A percentile compares a stretch with the other conserved stretches of the same genome.
phyloP scores from a whole-genome alignment of 441 rosid genomes.

The Aquilaria agallochum region DNA sequence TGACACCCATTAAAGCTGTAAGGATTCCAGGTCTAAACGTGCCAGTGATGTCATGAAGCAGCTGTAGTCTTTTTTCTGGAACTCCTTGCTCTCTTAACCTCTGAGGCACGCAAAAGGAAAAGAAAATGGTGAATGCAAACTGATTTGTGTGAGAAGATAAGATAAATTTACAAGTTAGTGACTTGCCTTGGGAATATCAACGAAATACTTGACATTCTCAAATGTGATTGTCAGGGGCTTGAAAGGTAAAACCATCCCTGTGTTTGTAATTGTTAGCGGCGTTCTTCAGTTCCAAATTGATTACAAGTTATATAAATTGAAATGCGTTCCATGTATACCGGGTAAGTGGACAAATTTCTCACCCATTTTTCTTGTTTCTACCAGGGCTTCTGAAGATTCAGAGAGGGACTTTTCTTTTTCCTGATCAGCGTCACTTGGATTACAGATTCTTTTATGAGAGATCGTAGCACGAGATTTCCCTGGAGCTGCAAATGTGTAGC shows the following conservation, averaged over 20 bases:
- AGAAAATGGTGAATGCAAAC: not conserved
- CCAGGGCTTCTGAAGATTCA: slow-evolving; percentile 2
- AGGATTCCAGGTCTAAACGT: slow-evolving; percentile 36
- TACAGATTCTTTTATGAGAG: slow-evolving; percentile 20
- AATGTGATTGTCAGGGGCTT: slow-evolving; percentile 27
- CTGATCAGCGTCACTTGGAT: not conserved
- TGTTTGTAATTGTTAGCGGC: not conserved
- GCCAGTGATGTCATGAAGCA: slow-evolving; percentile 32
- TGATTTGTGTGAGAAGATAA: not conserved
- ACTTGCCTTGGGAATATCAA: slow-evolving; percentile 25
- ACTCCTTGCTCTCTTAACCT: slow-evolving; percentile 24
- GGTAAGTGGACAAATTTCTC: slow-evolving; percentile 3
- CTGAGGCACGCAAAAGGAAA: slow-evolving; percentile 9
- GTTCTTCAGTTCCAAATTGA: not conserved
- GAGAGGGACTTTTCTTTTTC: slow-evolving; percentile 3
- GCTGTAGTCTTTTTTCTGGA: slow-evolving; percentile 23
- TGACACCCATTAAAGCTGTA: slow-evolving; percentile 39
- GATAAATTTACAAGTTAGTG: not conserved
- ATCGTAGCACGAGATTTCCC: slow-evolving; percentile 24
- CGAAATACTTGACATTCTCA: slow-evolving; percentile 28
- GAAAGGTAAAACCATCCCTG: slow-evolving; percentile 29
- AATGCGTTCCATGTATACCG: not conserved
- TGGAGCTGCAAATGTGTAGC: slow-evolving; percentile 25
- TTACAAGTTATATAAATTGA: not conserved
- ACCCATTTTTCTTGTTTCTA: slow-evolving; percentile 12